Base-by-base conservation (phyloP, 2,329 filamentous ascomycete species). In the Hortaea werneckii region DNA sequence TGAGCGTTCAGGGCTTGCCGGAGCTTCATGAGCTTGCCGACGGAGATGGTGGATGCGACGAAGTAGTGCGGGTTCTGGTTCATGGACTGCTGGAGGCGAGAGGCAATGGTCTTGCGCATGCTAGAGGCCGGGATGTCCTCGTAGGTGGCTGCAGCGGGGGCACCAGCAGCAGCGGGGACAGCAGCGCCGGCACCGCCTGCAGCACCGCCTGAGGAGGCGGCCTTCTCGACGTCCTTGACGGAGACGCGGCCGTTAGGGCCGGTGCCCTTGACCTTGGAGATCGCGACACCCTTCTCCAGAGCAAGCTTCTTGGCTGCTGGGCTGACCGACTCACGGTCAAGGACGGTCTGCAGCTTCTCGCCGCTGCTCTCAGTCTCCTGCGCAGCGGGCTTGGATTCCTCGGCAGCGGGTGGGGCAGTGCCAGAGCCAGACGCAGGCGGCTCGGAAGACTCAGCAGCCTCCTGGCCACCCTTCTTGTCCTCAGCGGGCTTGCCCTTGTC, bases 91-190 rank as follows among this genome's bases (percentile, higher is more conserved):
- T 83, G 82, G 49, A 98, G 85, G 58, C 92, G 87, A 69, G 73
- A 81, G 68, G 92, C 92, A 67, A 98, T 98, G 56, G 86, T 89
- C 81, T 95, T 96, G 76, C 92, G 89, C 92, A 98, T 98, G 67
- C 85, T 84, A 62, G 77, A 84, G 58, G 89, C 79, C 53, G 88
- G 86, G 51, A 79, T 79, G 65, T 98, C 92, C 70, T 88, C 82
- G 71, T 85, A 96, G 49, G 77, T 71, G 42, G 73, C 63, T 40
- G 73, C 56, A 45, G 70, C 65, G 37, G 65, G 68, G 51, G 73
- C 49, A 30, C 59, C 53, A 42, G 56, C 52, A 29, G 66, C 67
- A 53, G 84, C 75, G 64, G 80, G 46, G n/a, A 34, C 30, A 34
- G 7, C 30, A 34, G 30, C 30, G 7, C 30, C 30, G 5, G 45